Evolutionary conservation across 352 stramenopile species (phyloP), one percentile per base, ranked within the genome.

Genomic region (Phytophthora aleatoria): DNA sequence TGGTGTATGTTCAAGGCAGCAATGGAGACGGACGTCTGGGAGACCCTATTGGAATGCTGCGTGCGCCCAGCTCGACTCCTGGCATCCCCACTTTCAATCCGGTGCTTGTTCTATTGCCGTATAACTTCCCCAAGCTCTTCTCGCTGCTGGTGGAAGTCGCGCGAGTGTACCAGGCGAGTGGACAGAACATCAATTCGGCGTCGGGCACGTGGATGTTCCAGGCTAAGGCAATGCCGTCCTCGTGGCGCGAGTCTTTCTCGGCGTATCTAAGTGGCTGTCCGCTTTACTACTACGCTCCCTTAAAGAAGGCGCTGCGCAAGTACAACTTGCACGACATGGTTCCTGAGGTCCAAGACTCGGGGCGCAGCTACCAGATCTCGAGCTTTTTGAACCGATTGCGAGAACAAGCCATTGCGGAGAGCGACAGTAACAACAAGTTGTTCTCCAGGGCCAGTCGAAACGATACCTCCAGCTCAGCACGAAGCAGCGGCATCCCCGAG

Each of bases 261-360:
- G 76, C 87, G 33, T 96, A 96, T 48, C 50, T 96, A 11, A 82
- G 74, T 42, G 75, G 79, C 13, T 87, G 83, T 28, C 85, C 88
- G 30, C 60, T 93, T 6, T 96, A 96, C 57, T 96, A 96, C 51
- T 91, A 91, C 54, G 71, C 81, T 2, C 77, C 87, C 0, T 64
- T 96, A 49, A 93, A 92, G 56, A 95, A 95, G 60, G 80, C 84
- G 6, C 69, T 96, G 28, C 78, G 84, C 45, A 94, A 92, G 54
- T 96, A 95, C 69, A 96, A 95, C 50, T 61, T 96, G 45, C 88
- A 96, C 26, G 87, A 95, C 42, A 89, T 96, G 66, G 84, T 96
- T 2, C 83, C 88, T 1, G 88, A 96, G 26, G 79, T 92, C 3
- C 81, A 92, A 31, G 88, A 96, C 50, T 86, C 76, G 0, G 88